Conservation (phyloP, 2,329 filamentous ascomycete species). For the Epichloe baconii region DNA sequence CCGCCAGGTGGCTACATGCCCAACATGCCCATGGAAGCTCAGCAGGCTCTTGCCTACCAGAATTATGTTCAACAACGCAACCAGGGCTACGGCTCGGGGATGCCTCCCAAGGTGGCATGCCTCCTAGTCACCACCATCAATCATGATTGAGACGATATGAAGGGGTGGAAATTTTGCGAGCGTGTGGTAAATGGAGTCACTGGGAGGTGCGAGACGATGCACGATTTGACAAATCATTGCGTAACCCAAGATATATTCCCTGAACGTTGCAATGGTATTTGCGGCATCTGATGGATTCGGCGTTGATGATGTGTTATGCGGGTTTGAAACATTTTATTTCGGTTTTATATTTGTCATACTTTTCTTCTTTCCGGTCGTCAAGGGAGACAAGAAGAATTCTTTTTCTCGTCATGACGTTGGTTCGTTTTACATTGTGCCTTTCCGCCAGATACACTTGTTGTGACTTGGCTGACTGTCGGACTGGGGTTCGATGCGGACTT, state of each 20-base stretch:
- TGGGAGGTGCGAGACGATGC: neutral
- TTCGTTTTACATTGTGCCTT: neutral
- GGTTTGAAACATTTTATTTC: constrained; percentile 1
- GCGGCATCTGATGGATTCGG: constrained; percentile 29
- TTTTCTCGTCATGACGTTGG: neutral
- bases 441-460: neutral
- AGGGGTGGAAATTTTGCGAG: neutral
- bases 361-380: neutral
- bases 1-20: constrained; percentile 51
- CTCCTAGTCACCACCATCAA: constrained; percentile 71
- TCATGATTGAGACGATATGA: constrained; percentile 35
- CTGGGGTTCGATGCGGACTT: neutral
- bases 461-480: neutral
- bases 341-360: constrained; percentile 11
- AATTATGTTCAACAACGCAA: constrained; percentile 66
- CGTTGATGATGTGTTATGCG: constrained; percentile 26
- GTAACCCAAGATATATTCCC: constrained; percentile 14
- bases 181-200: neutral
- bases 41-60: constrained; percentile 71
- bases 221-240: constrained; percentile 8
- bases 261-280: constrained; percentile 23
- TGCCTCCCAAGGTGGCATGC: constrained; percentile 70
- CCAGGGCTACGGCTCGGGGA: constrained; percentile 59
- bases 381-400: neutral
- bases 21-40: constrained; percentile 56